These are phyloP conservation scores for Phytophthora nicotianae DNA, from an alignment of 352 stramenopile genomes.

Conservation along the genomic window DNA sequence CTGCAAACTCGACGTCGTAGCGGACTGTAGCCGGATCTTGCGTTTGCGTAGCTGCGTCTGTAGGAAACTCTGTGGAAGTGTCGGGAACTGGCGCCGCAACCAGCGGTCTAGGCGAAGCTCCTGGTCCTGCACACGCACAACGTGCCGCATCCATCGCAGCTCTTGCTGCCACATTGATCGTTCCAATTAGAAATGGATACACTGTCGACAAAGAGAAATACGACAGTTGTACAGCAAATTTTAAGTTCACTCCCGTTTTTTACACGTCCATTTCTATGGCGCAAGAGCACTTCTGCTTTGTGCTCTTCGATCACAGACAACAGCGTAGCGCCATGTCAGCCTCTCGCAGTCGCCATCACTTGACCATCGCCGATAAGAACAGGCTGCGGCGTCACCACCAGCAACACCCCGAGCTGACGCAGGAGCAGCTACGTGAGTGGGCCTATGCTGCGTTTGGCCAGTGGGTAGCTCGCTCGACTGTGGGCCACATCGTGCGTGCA, in stretches of 20 bases:
- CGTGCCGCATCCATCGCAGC: slow-evolving; percentile 60
- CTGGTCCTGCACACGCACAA: slow-evolving; percentile 48
- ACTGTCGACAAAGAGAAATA: background rate
- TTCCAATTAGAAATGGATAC: slow-evolving; percentile 7
- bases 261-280: background rate
- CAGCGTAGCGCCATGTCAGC: slow-evolving; percentile 22
- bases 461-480: slow-evolving; percentile 37
- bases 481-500: slow-evolving; percentile 34
- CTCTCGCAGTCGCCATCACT: slow-evolving; percentile 33
- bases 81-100: slow-evolving; percentile 59
- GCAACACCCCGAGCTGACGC: slow-evolving; percentile 32
- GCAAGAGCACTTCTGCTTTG: slow-evolving; percentile 8
- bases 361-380: slow-evolving; percentile 45
- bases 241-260: background rate
- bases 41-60: slow-evolving; percentile 70
- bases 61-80: slow-evolving; percentile 57
- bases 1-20: background rate
- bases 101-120: slow-evolving; percentile 76
- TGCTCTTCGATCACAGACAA: slow-evolving; percentile 6
- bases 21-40: slow-evolving; percentile 57
- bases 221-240: slow-evolving; percentile 1
- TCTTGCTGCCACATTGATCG: slow-evolving; percentile 40
- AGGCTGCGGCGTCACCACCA: slow-evolving; percentile 27
- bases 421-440: slow-evolving; percentile 43
- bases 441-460: slow-evolving; percentile 32